phyloP scores from a whole-genome alignment of 2,329 filamentous ascomycete genomes.

The Penicillium sp. region DNA sequence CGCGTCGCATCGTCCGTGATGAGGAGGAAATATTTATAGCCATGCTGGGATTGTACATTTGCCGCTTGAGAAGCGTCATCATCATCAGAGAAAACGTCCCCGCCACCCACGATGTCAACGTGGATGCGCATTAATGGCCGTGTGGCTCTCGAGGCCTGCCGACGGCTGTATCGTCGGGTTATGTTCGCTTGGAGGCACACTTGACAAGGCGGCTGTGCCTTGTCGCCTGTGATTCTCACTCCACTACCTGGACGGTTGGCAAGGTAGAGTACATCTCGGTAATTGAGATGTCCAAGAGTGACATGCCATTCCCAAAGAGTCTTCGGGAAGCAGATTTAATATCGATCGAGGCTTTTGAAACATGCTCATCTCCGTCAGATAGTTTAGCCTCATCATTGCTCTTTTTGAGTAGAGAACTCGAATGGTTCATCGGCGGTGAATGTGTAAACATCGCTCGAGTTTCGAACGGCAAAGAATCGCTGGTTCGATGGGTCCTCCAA shows the following conservation, averaged over 20 bases:
- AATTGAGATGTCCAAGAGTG: neutral
- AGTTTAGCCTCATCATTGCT: neutral
- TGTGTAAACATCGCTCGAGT: neutral
- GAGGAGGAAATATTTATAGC: neutral
- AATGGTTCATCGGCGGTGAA: neutral
- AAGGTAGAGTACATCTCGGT: neutral
- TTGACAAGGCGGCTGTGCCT: neutral
- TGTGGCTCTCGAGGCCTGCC: neutral
- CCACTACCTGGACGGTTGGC: neutral
- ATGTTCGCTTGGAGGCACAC: neutral
- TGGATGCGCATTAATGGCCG: neutral
- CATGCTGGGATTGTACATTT: neutral
- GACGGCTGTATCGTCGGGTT: neutral
- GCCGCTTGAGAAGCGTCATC: neutral
- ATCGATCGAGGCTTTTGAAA: neutral
- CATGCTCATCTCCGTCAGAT: neutral
- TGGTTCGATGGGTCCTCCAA: neutral
- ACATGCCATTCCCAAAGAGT: neutral
- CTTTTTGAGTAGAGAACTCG: neutral
- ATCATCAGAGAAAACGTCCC: neutral
- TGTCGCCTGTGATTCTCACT: neutral
- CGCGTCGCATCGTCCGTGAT: neutral
- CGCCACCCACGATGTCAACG: neutral
- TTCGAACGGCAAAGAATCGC: neutral
- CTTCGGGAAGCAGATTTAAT: neutral